Conservation (phyloP, 345 rosid genomes). For the Trapa incisa region DNA sequence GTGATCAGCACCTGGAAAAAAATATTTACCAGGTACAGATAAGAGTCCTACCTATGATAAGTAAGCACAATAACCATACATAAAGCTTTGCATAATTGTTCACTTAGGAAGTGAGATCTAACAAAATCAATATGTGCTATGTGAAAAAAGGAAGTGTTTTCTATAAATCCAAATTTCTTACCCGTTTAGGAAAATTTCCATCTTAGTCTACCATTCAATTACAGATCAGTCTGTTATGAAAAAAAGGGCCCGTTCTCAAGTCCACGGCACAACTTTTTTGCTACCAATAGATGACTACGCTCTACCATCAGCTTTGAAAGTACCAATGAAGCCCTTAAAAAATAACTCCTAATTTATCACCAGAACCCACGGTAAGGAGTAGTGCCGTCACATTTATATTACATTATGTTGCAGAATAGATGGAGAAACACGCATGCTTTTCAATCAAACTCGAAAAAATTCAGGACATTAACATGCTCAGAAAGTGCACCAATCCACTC, state of each 20-base stretch:
- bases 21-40: background rate
- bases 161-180: background rate
- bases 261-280: background rate
- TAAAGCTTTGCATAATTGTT: background rate
- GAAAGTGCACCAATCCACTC: background rate
- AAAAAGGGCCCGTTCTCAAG: background rate
- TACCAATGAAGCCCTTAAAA: background rate
- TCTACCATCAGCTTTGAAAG: background rate
- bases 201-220: background rate
- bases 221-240: background rate
- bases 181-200: background rate
- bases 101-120: background rate
- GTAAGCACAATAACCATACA: background rate
- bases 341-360: background rate
- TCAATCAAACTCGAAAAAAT: background rate
- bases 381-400: background rate
- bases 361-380: background rate
- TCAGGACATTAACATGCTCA: background rate
- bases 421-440: background rate
- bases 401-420: background rate
- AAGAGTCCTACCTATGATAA: background rate
- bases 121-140: background rate
- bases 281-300: background rate
- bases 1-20: slow-evolving; percentile 52
- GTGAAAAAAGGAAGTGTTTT: background rate